Conservation (phyloP, 768 basidiomycete species). For the Xanthoconium stramineum region DNA sequence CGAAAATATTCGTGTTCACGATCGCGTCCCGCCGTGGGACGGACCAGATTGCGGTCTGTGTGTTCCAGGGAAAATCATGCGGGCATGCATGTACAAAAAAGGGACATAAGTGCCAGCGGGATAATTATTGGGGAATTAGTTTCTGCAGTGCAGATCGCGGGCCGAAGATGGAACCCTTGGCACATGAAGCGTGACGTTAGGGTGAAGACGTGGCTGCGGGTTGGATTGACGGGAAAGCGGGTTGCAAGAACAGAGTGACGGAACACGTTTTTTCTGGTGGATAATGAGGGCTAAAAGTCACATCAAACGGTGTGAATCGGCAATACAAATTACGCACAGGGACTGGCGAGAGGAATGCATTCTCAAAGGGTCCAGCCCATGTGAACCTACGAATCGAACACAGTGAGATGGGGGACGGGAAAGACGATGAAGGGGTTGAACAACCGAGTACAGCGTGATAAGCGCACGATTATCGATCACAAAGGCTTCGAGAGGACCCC, state of each 20-base stretch:
- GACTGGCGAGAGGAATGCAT: background rate
- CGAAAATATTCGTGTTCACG: conserved; percentile 6
- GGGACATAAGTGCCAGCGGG: background rate
- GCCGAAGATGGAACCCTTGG: conserved; percentile 1
- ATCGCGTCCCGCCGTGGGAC: conserved; percentile 13
- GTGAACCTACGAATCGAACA: background rate
- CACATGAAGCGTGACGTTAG: conserved; percentile 8
- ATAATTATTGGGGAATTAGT: background rate
- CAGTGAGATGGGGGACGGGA: background rate
- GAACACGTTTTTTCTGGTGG: background rate
- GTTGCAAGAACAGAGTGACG: background rate
- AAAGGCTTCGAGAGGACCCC: conserved; percentile 18
- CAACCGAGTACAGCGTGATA: conserved; percentile 14
- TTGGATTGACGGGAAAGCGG: background rate
- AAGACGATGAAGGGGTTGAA: background rate
- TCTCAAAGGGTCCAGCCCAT: background rate
- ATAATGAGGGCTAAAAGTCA: background rate
- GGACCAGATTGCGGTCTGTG: background rate
- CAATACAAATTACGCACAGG: conserved; percentile 10
- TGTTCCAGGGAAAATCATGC: background rate
- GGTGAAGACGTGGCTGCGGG: background rate
- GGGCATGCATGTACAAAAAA: background rate
- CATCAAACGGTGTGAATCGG: conserved; percentile 1
- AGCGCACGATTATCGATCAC: conserved; percentile 24
- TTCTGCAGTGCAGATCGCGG: conserved; percentile 1